Base-by-base conservation (phyloP, 2,329 filamentous ascomycete genomes). In the Dactylellina sp. region DNA sequence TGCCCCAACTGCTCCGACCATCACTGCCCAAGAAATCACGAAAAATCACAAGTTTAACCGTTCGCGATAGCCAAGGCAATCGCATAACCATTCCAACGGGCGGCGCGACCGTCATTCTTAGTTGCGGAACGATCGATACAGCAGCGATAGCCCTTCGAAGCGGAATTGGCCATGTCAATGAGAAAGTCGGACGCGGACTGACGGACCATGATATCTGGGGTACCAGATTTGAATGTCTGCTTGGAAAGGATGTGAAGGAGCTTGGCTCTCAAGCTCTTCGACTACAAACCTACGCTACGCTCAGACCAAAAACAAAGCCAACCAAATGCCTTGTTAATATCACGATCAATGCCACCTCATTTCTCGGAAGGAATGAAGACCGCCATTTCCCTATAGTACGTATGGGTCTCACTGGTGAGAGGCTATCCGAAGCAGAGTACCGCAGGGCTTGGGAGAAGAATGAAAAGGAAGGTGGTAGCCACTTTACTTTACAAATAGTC, bases 121-220 rank as follows among this genome's bases (percentile, higher is more conserved):
- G 56, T 18, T 37, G 40, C 14, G 56, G 56, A 1, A 60, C 56
- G 7, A 47, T 60, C 6, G 56, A 60, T 39, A 60, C 56, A 1
- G 56, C 56, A 32, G 40, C 5, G 14, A 39, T 60, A 24, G 56
- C 56, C 2, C 46, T 60, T 16, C 25, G 42, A 18, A 60, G 56
- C 16, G 28, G 42, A 3, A 16, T 60, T 2, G 42, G 14, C 4
- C 28, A 47, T 20, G n/a, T 18, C 4, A 39, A 39, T 4, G 4
- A 37, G 6, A 35, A 47, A 1, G 32, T 35, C 7, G 56, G 56
- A 11, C 25, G 11, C 2, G 56, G 56, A 11, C 56, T 60, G 4
- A 60, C 56, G 4, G 56, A 60, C 28, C 56, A 60, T 24, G 40
- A 60, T n/a, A 60, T 60, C 16, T 49, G 56, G 40, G 56, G 42